These are phyloP conservation scores for Pythium folliculosum DNA, from an alignment of 352 stramenopile genomes.

Conservation along the genomic window DNA sequence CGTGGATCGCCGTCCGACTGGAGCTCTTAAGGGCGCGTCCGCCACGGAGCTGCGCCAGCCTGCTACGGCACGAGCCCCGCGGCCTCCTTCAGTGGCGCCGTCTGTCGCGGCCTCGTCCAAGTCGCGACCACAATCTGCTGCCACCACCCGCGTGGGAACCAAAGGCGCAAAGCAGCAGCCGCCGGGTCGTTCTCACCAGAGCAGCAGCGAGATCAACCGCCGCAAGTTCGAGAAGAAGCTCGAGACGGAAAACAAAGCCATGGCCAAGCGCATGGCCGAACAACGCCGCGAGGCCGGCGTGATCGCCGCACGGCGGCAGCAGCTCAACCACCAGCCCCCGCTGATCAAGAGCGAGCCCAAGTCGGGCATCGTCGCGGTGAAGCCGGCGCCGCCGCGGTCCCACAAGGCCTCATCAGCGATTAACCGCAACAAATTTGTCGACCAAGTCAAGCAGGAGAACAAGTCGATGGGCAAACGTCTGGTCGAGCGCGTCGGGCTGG, in stretches of 20 bases:
- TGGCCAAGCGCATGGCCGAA: slow-evolving; percentile 43
- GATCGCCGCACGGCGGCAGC: slow-evolving; percentile 13
- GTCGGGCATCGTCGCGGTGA: slow-evolving; percentile 5
- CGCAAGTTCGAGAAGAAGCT: slow-evolving; percentile 56
- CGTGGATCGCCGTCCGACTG: background rate
- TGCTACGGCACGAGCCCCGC: background rate
- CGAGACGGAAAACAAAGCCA: slow-evolving; percentile 54
- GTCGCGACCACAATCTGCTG: slow-evolving; percentile 1
- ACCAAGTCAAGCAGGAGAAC: slow-evolving; percentile 57
- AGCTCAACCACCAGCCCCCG: slow-evolving; percentile 16
- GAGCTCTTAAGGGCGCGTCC: background rate
- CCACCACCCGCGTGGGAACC: background rate
- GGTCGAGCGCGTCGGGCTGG: slow-evolving; percentile 36
- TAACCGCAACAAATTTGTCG: slow-evolving; percentile 60
- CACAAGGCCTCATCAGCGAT: slow-evolving; percentile 65
- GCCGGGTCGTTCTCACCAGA: slow-evolving; percentile 27
- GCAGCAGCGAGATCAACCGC: slow-evolving; percentile 64
- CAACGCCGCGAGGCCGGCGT: slow-evolving; percentile 11
- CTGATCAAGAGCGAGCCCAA: slow-evolving; percentile 27
- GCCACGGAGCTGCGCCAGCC: slow-evolving; percentile 1
- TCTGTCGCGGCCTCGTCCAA: slow-evolving; percentile 10
- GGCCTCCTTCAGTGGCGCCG: background rate
- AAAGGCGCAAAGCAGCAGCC: slow-evolving; percentile 4
- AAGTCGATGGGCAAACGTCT: slow-evolving; percentile 52
- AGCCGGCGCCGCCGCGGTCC: slow-evolving; percentile 20